Evolutionary conservation across 495 filamentous ascomycete genomes (phyloP).

Genomic region (Aspergillus egyptiacus): DNA sequence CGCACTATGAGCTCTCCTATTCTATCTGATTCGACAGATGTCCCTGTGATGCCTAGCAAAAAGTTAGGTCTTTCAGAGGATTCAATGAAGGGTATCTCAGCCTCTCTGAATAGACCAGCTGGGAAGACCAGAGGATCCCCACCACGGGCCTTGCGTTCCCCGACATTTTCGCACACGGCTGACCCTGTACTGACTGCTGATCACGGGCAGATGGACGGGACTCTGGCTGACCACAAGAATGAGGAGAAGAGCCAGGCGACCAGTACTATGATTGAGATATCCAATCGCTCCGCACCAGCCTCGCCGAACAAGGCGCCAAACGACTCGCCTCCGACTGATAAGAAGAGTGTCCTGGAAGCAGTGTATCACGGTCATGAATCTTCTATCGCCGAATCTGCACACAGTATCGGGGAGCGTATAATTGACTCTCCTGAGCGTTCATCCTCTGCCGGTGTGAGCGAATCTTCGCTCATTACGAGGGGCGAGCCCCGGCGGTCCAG

Average conservation of each 20-base stretch:
- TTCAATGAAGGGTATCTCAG: conserved; percentile 21
- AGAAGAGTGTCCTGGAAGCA: conserved; percentile 22
- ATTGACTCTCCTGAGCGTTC: conserved; percentile 19
- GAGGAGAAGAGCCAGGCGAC: conserved; percentile 52
- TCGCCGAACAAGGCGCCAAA: conserved; percentile 50
- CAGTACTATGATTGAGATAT: conserved; percentile 60
- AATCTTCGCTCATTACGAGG: conserved; percentile 25
- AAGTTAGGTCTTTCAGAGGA: conserved; percentile 23
- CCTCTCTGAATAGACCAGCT: conserved; percentile 34
- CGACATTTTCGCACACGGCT: conserved; percentile 58
- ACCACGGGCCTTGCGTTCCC: conserved; percentile 53
- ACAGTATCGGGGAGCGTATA: conserved; percentile 18
- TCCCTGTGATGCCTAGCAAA: conserved; percentile 32
- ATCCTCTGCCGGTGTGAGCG: conserved; percentile 23
- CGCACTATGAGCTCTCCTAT: conserved; percentile 56
- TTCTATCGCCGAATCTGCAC: conserved; percentile 31
- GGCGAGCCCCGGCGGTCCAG: conserved; percentile 30
- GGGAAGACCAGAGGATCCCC: conserved; percentile 36
- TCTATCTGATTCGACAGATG: conserved; percentile 28
- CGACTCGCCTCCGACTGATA: conserved; percentile 45
- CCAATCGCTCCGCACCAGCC: conserved; percentile 51
- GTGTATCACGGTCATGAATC: conserved; percentile 27
- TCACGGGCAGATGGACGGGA: conserved; percentile 53
- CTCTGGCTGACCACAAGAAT: conserved; percentile 32
- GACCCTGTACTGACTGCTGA: conserved; percentile 60